A percentile compares a stretch with the other conserved stretches of the same genome.
Conservation (phyloP, 768 basidiomycete species). For the Dacryopinax primogenitus region DNA sequence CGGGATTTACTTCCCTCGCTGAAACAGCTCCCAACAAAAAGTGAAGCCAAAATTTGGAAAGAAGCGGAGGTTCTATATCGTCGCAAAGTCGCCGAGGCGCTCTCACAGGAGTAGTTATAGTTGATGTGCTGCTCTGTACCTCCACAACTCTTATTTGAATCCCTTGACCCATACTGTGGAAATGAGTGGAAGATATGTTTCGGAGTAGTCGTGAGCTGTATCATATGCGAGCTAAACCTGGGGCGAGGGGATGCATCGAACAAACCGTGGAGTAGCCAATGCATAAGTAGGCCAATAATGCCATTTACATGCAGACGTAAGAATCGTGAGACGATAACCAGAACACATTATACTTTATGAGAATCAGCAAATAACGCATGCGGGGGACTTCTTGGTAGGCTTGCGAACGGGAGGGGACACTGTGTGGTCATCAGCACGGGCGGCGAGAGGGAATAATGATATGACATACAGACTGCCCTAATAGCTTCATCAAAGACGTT, state of each 20-base stretch:
- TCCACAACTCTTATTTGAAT: background rate
- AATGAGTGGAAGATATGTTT: too few relatives aligned
- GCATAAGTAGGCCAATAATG: background rate
- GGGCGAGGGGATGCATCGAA: too few relatives aligned
- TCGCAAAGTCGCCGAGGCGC: slow-evolving; percentile 48
- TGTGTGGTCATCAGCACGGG: background rate
- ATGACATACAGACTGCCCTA: slow-evolving; percentile 74
- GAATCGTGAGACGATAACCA: background rate
- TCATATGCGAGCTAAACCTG: too few relatives aligned
- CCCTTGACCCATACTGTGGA: too few relatives aligned
- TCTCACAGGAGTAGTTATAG: slow-evolving; percentile 9
- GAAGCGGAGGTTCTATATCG: slow-evolving; percentile 76
- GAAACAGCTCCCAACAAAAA: slow-evolving; percentile 55
- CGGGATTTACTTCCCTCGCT: slow-evolving; percentile 73
- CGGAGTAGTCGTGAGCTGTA: too few relatives aligned
- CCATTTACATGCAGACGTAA: slow-evolving; percentile 7
- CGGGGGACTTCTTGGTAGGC: slow-evolving; percentile 3
- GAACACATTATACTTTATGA: background rate
- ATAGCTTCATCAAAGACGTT: slow-evolving; percentile 99
- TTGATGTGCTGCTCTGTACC: too few relatives aligned
- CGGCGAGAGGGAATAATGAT: background rate
- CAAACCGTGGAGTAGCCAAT: too few relatives aligned
- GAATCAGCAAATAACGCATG: slow-evolving; percentile 6
- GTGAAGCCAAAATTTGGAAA: slow-evolving; percentile 64
- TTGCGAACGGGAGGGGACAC: slow-evolving; percentile 1